These are phyloP conservation scores for Pichia sp. DNA, from an alignment of 1,139 yeast species.

Conservation along the genomic window DNA sequence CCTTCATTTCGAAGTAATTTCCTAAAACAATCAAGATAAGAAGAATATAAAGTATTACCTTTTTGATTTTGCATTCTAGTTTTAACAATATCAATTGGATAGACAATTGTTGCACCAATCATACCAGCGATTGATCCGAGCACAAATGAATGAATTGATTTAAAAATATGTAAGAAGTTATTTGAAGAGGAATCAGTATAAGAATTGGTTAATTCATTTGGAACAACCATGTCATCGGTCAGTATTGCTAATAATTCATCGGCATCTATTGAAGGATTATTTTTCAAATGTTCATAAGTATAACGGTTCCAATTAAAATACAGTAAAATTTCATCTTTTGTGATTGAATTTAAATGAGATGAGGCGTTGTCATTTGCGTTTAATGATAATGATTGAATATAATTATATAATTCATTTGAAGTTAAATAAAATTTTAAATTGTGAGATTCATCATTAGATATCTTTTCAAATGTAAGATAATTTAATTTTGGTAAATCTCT, in stretches of 20 bases:
- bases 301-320: slow-evolving; percentile 48
- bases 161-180: slow-evolving; percentile 54
- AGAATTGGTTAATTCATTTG: slow-evolving; percentile 31
- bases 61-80: slow-evolving; percentile 98
- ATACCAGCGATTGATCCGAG: slow-evolving; percentile 96
- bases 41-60: slow-evolving; percentile 62
- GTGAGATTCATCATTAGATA: slow-evolving; percentile 18
- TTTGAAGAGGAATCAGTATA: slow-evolving; percentile 30
- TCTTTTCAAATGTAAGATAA: slow-evolving; percentile 50
- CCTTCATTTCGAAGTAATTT: slow-evolving; percentile 80
- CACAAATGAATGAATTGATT: slow-evolving; percentile 80
- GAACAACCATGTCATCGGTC: slow-evolving; percentile 46
- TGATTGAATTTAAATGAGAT: slow-evolving; percentile 18
- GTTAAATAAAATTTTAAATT: slow-evolving; percentile 10
- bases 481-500: slow-evolving; percentile 41
- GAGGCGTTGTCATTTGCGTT: not conserved
- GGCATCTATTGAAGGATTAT: slow-evolving; percentile 42
- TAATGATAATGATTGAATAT: slow-evolving; percentile 1
- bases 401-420: slow-evolving; percentile 8
- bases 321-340: slow-evolving; percentile 45
- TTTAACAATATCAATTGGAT: slow-evolving; percentile 93
- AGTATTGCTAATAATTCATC: slow-evolving; percentile 46
- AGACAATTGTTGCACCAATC: slow-evolving; percentile 96
- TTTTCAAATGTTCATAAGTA: slow-evolving; percentile 40
- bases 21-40: slow-evolving; percentile 79